Evolutionary conservation across 163 green algal species (phyloP).

Genomic region (Scenedesmus sp.): DNA sequence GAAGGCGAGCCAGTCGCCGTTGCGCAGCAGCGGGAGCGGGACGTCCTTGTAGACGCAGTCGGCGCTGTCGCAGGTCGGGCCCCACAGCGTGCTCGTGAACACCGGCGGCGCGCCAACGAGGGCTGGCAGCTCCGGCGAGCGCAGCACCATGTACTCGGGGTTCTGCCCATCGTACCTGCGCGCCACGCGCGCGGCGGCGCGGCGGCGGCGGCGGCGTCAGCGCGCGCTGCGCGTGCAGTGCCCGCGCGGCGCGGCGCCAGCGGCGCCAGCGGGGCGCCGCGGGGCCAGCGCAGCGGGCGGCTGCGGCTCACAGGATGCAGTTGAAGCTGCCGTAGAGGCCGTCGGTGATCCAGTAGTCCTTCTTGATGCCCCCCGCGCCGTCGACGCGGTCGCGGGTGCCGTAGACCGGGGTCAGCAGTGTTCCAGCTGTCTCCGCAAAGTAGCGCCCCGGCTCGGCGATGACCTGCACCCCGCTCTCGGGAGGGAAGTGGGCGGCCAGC

Average conservation of each 20-base stretch:
- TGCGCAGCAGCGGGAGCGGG: slow-evolving; percentile 82
- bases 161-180: slow-evolving; percentile 64
- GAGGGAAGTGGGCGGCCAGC: slow-evolving; percentile 86
- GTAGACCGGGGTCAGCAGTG: slow-evolving; percentile 86
- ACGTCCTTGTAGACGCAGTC: slow-evolving; percentile 81
- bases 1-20: slow-evolving; percentile 96
- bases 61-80: slow-evolving; percentile 96
- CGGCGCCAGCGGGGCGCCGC: no score
- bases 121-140: slow-evolving; percentile 57
- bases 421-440: slow-evolving; percentile 92
- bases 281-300: not conserved
- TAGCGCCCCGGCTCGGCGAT: slow-evolving; percentile 97
- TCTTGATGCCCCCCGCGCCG: slow-evolving; percentile 1
- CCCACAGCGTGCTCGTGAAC: slow-evolving; percentile 90
- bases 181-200: not conserved
- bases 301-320: slow-evolving; percentile 83
- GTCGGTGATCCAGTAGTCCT: slow-evolving; percentile 84
- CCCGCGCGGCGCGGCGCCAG: no score
- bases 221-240: no score
- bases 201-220: no score
- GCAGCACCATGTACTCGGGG: slow-evolving; percentile 62
- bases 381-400: slow-evolving; percentile 71
- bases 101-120: slow-evolving; percentile 22
- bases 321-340: slow-evolving; percentile 94
- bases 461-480: slow-evolving; percentile 70